phyloP scores from a whole-genome alignment of 352 stramenopile species.

The Plasmopara halstedii region DNA sequence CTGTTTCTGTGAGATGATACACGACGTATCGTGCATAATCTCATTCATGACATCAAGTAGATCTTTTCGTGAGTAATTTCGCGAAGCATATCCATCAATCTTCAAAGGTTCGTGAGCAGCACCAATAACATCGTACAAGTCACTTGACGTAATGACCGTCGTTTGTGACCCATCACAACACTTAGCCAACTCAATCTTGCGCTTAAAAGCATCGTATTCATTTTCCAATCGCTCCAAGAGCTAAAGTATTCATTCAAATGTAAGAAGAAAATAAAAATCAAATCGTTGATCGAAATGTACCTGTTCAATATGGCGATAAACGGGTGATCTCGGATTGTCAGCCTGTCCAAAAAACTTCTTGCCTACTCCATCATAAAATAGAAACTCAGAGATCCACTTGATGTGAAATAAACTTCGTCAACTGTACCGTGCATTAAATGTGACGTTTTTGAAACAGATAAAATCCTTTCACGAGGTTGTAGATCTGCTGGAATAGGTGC shows the following conservation, averaged over 20 bases:
- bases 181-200: conserved; percentile 31
- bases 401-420: too few relatives aligned
- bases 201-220: conserved; percentile 55
- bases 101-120: conserved; percentile 37
- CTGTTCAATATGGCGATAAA: conserved; percentile 47
- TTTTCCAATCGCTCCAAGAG: conserved; percentile 31
- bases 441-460: conserved; percentile 8
- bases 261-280: background rate
- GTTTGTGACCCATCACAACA: conserved; percentile 29
- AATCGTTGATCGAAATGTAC: conserved; percentile 15
- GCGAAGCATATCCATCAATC: conserved; percentile 3
- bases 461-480: conserved; percentile 6
- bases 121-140: conserved; percentile 70
- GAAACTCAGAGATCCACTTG: too few relatives aligned
- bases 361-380: conserved; percentile 16
- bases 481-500: conserved; percentile 15
- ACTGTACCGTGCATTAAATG: background rate
- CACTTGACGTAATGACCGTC: conserved; percentile 47
- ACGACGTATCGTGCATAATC: conserved; percentile 49
- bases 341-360: conserved; percentile 39
- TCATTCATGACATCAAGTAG: conserved; percentile 57
- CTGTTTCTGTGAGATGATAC: conserved; percentile 49
- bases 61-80: conserved; percentile 22
- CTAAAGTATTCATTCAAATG: conserved; percentile 14
- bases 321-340: conserved; percentile 49